Evolutionary conservation across 352 stramenopile species (phyloP).

Genomic region (Phytophthora tentaculata): DNA sequence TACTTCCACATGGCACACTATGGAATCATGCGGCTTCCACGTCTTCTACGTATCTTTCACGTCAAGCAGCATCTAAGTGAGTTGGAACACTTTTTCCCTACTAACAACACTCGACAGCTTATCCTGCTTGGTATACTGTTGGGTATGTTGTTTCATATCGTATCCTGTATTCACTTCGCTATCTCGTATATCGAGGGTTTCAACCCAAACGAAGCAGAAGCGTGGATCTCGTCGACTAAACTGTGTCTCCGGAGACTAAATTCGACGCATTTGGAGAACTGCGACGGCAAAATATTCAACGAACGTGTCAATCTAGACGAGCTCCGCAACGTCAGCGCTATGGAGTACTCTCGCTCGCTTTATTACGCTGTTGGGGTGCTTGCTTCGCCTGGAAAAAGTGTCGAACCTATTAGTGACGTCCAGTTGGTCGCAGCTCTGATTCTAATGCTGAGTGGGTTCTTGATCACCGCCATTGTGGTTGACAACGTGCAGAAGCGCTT

Average conservation of each 20-base stretch:
- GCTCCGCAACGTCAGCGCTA: constrained; percentile 15
- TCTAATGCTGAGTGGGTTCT: constrained; percentile 56
- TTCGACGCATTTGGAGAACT: constrained; percentile 22
- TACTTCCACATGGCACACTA: constrained; percentile 35
- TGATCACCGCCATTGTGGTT: constrained; percentile 54
- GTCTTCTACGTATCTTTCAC: constrained; percentile 42
- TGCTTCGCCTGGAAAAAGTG: constrained; percentile 47
- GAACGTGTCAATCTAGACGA: constrained; percentile 16
- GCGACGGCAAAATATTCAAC: constrained; percentile 8
- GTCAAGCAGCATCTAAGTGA: constrained; percentile 43
- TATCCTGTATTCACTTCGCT: constrained; percentile 52
- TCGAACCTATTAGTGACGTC: constrained; percentile 47
- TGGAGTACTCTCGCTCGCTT: constrained; percentile 50
- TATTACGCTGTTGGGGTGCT: constrained; percentile 54
- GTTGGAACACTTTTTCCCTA: constrained; percentile 49
- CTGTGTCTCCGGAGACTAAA: constrained; percentile 36
- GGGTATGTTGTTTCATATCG: constrained; percentile 63
- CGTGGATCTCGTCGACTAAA: constrained; percentile 38
- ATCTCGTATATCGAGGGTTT: constrained; percentile 50
- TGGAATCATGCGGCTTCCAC: constrained; percentile 45
- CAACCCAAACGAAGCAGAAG: constrained; percentile 32
- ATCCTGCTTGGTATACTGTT: constrained; percentile 46
- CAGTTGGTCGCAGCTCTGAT: constrained; percentile 46
- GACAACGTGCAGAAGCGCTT: constrained; percentile 65
- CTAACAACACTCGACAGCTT: constrained; percentile 52